Evolutionary conservation across 345 rosid genomes (phyloP).

Genomic region (Carallia brachiata): DNA sequence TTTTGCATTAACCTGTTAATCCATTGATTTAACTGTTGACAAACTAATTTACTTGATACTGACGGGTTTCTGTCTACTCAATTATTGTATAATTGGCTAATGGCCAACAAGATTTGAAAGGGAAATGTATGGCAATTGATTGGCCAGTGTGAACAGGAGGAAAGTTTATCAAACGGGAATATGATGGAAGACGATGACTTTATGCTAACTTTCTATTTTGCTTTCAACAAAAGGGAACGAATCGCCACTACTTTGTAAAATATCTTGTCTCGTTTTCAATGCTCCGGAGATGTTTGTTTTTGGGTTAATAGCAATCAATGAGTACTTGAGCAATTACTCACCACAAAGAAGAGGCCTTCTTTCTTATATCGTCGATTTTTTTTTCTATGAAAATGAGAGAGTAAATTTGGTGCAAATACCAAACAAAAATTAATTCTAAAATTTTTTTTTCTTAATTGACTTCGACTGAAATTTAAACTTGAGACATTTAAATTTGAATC

Average conservation of each 20-base stretch:
- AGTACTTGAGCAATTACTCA: neutral
- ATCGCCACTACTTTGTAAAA: neutral
- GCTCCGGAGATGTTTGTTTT: neutral
- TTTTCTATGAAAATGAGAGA: too few species aligned
- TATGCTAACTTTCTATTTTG: conserved; percentile 5
- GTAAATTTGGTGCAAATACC: too few species aligned
- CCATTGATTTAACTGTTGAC: neutral
- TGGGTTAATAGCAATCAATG: neutral
- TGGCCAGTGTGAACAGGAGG: conserved; percentile 7
- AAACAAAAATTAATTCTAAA: too few species aligned
- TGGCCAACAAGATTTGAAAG: conserved; percentile 18
- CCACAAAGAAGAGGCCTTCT: neutral
- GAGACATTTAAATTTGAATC: too few species aligned
- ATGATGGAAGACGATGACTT: conserved; percentile 19
- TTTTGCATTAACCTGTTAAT: neutral
- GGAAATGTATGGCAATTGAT: neutral
- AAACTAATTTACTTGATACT: neutral
- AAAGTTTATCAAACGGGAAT: neutral
- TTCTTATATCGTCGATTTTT: neutral
- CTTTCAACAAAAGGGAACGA: conserved; percentile 14
- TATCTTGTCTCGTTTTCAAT: neutral
- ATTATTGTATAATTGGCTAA: conserved; percentile 7
- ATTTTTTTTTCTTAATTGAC: too few species aligned
- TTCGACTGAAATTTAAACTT: too few species aligned
- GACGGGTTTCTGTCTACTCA: neutral